Evolutionary conservation across 73 alveolate species (phyloP).

Genomic region (Paramecium bursaria): DNA sequence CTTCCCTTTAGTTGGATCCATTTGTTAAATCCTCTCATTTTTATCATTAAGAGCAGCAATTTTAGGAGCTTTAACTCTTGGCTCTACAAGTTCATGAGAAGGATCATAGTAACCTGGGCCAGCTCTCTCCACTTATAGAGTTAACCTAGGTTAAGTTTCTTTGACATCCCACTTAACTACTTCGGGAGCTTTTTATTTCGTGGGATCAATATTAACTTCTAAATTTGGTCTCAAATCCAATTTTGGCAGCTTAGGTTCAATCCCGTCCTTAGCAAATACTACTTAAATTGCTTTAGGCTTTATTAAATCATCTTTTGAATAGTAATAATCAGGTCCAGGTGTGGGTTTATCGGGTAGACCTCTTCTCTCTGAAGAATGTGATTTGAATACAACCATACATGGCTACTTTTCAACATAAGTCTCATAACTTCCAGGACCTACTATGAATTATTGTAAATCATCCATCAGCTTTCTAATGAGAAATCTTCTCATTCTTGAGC

Average conservation of each 20-base stretch:
- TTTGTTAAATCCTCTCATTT: constrained; percentile 55
- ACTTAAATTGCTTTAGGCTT: constrained; percentile 25
- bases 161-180: constrained; percentile 55
- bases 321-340: constrained; percentile 72
- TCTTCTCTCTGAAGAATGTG: constrained; percentile 61
- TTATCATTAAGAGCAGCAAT: constrained; percentile 56
- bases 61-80: constrained; percentile 73
- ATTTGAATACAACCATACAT: constrained; percentile 63
- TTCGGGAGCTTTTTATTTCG: constrained; percentile 24
- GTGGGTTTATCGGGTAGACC: constrained; percentile 46
- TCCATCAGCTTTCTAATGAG: constrained; percentile 40
- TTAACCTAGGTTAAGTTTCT: constrained; percentile 26
- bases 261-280: constrained; percentile 61
- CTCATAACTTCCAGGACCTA: constrained; percentile 67
- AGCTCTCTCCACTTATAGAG: constrained; percentile 11
- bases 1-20: constrained; percentile 68
- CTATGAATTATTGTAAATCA: constrained; percentile 47
- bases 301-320: constrained; percentile 67
- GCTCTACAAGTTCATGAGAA: constrained; percentile 72
- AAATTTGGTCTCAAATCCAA: constrained; percentile 63
- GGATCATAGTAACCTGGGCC: constrained; percentile 84
- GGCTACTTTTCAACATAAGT: constrained; percentile 38
- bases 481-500: constrained; percentile 63
- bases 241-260: constrained; percentile 10
- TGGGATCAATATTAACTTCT: constrained; percentile 32